phyloP scores from a whole-genome alignment of 306 rosid species.

The Cicer yamashitae region DNA sequence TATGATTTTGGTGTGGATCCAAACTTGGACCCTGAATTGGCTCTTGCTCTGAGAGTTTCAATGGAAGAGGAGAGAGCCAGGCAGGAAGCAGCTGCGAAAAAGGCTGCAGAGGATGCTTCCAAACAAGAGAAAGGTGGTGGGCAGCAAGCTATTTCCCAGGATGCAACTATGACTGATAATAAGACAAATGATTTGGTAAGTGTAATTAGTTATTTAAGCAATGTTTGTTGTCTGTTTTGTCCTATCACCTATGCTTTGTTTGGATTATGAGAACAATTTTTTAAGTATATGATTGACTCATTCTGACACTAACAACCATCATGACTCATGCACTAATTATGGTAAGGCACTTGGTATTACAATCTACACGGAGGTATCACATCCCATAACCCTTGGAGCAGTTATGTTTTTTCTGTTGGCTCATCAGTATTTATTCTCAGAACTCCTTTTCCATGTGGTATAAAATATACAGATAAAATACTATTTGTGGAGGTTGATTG shows the following conservation, averaged over 20 bases:
- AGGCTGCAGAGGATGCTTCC: slow-evolving; percentile 87
- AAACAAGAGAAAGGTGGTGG: slow-evolving; percentile 82
- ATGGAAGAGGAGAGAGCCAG: slow-evolving; percentile 99
- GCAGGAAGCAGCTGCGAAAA: slow-evolving; percentile 99
- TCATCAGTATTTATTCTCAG: background rate
- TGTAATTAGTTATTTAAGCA: slow-evolving; percentile 34
- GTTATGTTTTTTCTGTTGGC: slow-evolving; percentile 7
- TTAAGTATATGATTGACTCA: background rate
- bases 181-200: slow-evolving; percentile 71
- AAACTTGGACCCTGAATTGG: slow-evolving; percentile 97
- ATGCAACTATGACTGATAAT: slow-evolving; percentile 83
- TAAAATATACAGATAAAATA: slow-evolving; percentile 19
- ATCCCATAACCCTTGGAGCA: slow-evolving; percentile 8
- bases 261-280: slow-evolving; percentile 26
- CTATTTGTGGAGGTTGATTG: slow-evolving; percentile 19
- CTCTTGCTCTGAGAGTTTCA: slow-evolving; percentile 98
- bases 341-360: background rate
- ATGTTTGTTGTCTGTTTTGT: slow-evolving; percentile 19
- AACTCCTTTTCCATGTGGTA: background rate
- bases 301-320: slow-evolving; percentile 28
- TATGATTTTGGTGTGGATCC: slow-evolving; percentile 99
- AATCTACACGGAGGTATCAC: background rate
- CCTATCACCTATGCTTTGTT: slow-evolving; percentile 1
- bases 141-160: slow-evolving; percentile 74
- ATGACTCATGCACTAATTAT: background rate